A percentile compares a stretch with the other conserved stretches of the same genome.
phyloP scores from a whole-genome alignment of 495 filamentous ascomycete genomes.

The Hyaloscypha hepaticicola region DNA sequence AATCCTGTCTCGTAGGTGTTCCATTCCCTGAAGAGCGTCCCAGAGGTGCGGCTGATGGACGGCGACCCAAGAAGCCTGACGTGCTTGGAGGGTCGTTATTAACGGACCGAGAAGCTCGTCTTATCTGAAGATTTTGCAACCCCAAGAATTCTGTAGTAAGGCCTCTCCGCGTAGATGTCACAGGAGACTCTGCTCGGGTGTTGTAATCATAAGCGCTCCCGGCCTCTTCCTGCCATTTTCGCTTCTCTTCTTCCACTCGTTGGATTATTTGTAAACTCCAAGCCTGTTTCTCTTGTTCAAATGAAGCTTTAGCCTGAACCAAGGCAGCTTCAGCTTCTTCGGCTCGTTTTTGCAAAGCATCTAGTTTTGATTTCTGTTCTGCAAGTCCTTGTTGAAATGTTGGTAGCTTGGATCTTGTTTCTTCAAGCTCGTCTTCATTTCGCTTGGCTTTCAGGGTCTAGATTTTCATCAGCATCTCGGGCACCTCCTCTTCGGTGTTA shows the following conservation, averaged over 20 bases:
- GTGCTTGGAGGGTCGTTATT: conserved; percentile 24
- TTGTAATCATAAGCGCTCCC: conserved; percentile 27
- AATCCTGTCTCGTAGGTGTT: conserved; percentile 31
- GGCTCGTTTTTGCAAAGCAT: conserved; percentile 60
- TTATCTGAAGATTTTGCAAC: conserved; percentile 29
- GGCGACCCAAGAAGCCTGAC: conserved; percentile 17
- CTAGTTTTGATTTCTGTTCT: conserved; percentile 62
- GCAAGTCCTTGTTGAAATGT: conserved; percentile 54
- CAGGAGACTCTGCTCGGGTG: conserved; percentile 47
- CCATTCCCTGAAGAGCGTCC: conserved; percentile 21
- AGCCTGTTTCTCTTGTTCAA: conserved; percentile 67
- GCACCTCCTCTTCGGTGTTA: not conserved
- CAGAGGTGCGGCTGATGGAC: conserved; percentile 21
- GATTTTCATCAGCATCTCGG: conserved; percentile 12
- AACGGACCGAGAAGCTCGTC: conserved; percentile 27
- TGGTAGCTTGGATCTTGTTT: conserved; percentile 60
- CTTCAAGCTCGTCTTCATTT: conserved; percentile 81
- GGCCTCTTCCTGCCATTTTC: conserved; percentile 68
- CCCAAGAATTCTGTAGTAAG: conserved; percentile 31
- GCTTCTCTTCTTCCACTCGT: conserved; percentile 68
- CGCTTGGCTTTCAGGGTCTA: conserved; percentile 74
- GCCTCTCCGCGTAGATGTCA: conserved; percentile 43
- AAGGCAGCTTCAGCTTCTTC: conserved; percentile 65
- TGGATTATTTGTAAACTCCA: conserved; percentile 61
- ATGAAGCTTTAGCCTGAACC: conserved; percentile 55